Evolutionary conservation across 225 moss, liverwort and hornwort genomes (phyloP).

Genomic region (Bryum argenteum): DNA sequence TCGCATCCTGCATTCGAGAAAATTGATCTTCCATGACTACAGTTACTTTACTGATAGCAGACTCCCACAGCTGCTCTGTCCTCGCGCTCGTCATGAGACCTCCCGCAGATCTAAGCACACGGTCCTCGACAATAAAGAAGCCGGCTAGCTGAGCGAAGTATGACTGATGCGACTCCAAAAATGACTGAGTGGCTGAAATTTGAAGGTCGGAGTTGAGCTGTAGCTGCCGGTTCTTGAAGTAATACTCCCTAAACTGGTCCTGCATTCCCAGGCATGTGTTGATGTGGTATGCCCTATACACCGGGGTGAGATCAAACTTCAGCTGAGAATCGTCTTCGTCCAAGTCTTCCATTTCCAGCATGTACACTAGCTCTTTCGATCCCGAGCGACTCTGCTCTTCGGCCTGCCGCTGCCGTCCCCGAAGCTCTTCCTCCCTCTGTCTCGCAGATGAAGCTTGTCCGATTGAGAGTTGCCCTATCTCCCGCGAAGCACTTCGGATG

Average conservation of each 20-base stretch:
- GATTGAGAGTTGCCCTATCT: conserved; percentile 87
- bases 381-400: conserved; percentile 97
- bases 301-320: conserved; percentile 96
- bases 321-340: conserved; percentile 89
- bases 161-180: conserved; percentile 88
- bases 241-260: conserved; percentile 95
- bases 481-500: conserved; percentile 79
- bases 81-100: conserved; percentile 78
- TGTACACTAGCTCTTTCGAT: conserved; percentile 83
- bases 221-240: conserved; percentile 92
- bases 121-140: conserved; percentile 96
- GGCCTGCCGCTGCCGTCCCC: conserved; percentile 85
- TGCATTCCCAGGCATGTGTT: conserved; percentile 89
- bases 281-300: conserved; percentile 90
- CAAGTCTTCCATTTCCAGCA: conserved; percentile 90
- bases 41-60: conserved; percentile 87
- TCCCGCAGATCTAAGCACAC: conserved; percentile 94
- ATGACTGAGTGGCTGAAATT: conserved; percentile 79
- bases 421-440: conserved; percentile 84
- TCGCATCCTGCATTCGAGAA: conserved; percentile 89
- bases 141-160: conserved; percentile 95
- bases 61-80: conserved; percentile 95
- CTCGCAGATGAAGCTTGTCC: conserved; percentile 90
- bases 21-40: conserved; percentile 96
- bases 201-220: conserved; percentile 92